Evolutionary conservation across 495 filamentous ascomycete genomes (phyloP), one percentile per base, ranked within the genome.

Genomic region (Chaetomium fimeti): DNA sequence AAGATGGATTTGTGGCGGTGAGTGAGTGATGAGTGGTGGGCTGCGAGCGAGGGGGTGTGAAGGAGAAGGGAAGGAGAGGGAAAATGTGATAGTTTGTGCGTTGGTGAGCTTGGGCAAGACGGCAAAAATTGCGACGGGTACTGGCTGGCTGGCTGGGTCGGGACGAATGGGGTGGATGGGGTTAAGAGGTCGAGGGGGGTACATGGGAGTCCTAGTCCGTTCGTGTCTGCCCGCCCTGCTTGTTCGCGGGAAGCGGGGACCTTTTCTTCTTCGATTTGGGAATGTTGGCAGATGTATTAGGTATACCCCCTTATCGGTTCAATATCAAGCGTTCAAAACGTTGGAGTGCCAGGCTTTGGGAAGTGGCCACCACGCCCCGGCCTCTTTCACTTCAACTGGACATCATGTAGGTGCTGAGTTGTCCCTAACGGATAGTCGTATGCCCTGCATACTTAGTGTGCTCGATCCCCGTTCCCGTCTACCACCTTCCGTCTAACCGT

Each of bases 1-100:
- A 78, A 64, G 62, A 38, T 68, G 71, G 79, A 81, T 69, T 65
- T 81, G 57, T 81, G 79, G 79, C 73, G 79, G 58, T 81, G 49
- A 72, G 58, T 81, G 49, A 72, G 8, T 43, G 16, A 11, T 43
- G 40, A 11, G 32, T 11, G 32, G 32, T 9, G 32, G 12, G 8
- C 32, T 11, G 32, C 8, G 3, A 11, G 32, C 6, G 51, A 38
- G 22, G 29, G 36, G 22, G 28, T 2, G 27, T 8, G 24, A 13
- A 3, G 25, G 51, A 32, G 5, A 15, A 38, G 32, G 16, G 7
- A 28, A 52, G 29, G 27, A 11, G 29, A 28, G 51, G 45, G 18
- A 52, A 11, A 27, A n/a, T 38, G 47, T 16, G 42, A 20, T 1
- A 7, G 13, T 61, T 20, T 9, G 5, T 61, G 18, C 27, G 27